Base-by-base conservation (phyloP, 179 eudicot species). In the Silene vulgaris region DNA sequence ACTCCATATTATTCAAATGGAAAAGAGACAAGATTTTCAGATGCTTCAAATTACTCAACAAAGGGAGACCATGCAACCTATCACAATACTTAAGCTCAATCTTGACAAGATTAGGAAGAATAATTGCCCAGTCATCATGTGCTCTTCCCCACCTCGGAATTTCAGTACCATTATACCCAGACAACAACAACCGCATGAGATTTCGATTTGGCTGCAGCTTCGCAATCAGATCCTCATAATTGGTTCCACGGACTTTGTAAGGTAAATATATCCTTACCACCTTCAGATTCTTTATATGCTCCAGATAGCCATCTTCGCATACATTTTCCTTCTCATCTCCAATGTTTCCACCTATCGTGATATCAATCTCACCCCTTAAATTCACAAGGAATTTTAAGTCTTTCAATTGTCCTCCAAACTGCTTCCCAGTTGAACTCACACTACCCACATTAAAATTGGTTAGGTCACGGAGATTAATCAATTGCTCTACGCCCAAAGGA, bases 81-180 rank as follows among this genome's bases (percentile, higher is more conserved):
- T 3, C 3, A 32, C 75, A 57, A 28, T 6, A 0, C 17, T 0
- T 2, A 14, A 73, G 56, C 13, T 16, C 13, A 11, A 75, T 65
- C 1, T 1, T 4, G 52, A 75, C 72, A 0, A 29, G 32, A 3
- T 29, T 29, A 29, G 32, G 32, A 29, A 29, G 3, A 29, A 3
- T 29, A 3, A 12, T 17, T 13, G 13, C 8, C 59, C 52, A 52
- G 19, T 50, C 56, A 50, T 50, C 56, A 8, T 65, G 6, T 1
- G 26, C 23, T 61, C 61, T 76, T 17, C 32, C 64, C 78, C 78
- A 76, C 19, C 73, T 68, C 12, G 73, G 73, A 1, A 76, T 52
- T n/a, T 19, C 56, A 12, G 8, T 32, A 50, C 78, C 73, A 14
- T 6, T 2, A 17, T 68, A 68, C 0, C 17, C 2, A 8, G 2